These are phyloP conservation scores for Alternaria sp. DNA, from an alignment of 2,329 filamentous ascomycete species.

Conservation along the genomic window DNA sequence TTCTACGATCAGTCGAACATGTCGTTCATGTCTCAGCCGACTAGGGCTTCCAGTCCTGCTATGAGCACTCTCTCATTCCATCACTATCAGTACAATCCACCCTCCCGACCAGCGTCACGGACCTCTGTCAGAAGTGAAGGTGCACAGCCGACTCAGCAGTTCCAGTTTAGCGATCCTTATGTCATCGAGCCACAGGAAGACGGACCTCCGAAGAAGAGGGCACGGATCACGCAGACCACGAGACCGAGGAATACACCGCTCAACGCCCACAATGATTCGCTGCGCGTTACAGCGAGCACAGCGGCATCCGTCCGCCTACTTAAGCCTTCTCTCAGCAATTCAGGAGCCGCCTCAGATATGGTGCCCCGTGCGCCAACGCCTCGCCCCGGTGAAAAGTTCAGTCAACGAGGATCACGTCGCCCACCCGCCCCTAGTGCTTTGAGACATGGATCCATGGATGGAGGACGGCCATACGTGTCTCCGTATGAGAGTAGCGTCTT, in stretches of 20 bases:
- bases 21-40: slow-evolving; percentile 43
- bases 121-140: slow-evolving; percentile 46
- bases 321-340: slow-evolving; percentile 68
- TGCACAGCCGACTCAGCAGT: slow-evolving; percentile 25
- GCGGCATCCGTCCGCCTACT: slow-evolving; percentile 86
- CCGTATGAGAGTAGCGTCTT: slow-evolving; percentile 42
- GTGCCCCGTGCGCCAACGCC: slow-evolving; percentile 80
- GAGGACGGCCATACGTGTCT: slow-evolving; percentile 37
- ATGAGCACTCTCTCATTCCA: slow-evolving; percentile 49
- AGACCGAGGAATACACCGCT: slow-evolving; percentile 76
- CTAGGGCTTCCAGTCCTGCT: slow-evolving; percentile 55
- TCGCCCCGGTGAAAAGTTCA: slow-evolving; percentile 60
- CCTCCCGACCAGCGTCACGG: slow-evolving; percentile 49
- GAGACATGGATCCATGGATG: slow-evolving; percentile 67
- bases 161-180: slow-evolving; percentile 28
- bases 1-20: slow-evolving; percentile 35
- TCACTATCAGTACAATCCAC: slow-evolving; percentile 39
- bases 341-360: slow-evolving; percentile 68
- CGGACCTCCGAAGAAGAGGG: slow-evolving; percentile 74
- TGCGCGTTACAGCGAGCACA: slow-evolving; percentile 89
- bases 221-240: slow-evolving; percentile 75
- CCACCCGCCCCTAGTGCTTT: slow-evolving; percentile 56
- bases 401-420: slow-evolving; percentile 38
- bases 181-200: slow-evolving; percentile 53
- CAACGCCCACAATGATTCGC: slow-evolving; percentile 75